Evolutionary conservation across 208 protist species (phyloP), one percentile per base, ranked within the genome.

Genomic region (Leishmania aethiopica): DNA sequence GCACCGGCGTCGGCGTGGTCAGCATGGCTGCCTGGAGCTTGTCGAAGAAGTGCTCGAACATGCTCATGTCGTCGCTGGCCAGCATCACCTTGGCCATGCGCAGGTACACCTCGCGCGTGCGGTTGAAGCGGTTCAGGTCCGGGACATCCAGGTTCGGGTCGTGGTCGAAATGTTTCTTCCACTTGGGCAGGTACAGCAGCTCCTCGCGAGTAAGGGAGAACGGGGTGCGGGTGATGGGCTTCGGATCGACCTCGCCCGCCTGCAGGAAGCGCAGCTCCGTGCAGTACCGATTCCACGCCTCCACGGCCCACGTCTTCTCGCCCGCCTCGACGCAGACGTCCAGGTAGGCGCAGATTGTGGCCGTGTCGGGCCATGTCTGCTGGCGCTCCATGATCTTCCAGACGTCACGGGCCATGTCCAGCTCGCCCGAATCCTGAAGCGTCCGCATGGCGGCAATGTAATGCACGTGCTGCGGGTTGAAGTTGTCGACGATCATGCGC

Each of bases 141-240:
- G 91, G 77, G 25, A 98, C 93, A 80, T 98, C 96, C 62, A 97
- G 86, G 84, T 98, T 98, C 40, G 96, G 96, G 80, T 98, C 94
- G 83, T 97, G 94, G 80, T 97, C 94, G 77, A 97, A 98, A 85
- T 97, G 96, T 83, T 98, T 98, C 86, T 98, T 98, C 96, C 96
- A 98, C 86, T 97, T 97, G 6, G 96, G 96, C 40, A 98, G 88
- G 75, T 97, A 96, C 51, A 97, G 84, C 78, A 97, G 85, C 79
- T 98, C 94, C 64, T 98, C 93, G 28, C 96, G 84, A 7, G 88
- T 97, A 62, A 98, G 89, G 42, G 92, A 94, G 87, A 97, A 97
- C 8, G 93, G 94, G 22, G 90, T 90, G 80, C 96, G 93, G 32
- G 94, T 92, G 76, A 98, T 85, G 28, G 96, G 96, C 86, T 98